Evolutionary conservation across 2,329 filamentous ascomycete species (phyloP).

Genomic region (Alternaria novae-zelandiae): DNA sequence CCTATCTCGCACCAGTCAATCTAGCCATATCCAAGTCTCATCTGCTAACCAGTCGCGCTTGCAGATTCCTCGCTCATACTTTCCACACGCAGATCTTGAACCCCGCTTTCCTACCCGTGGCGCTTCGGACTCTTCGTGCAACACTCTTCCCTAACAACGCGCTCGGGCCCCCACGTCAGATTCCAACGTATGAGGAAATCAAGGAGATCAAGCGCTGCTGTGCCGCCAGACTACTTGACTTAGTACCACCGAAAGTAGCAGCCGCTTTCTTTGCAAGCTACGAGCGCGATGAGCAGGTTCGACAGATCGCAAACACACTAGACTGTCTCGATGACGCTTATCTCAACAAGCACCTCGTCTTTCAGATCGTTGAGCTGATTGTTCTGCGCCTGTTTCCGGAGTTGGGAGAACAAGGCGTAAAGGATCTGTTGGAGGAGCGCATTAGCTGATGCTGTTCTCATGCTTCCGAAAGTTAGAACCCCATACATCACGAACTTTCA

Average conservation of each 20-base stretch:
- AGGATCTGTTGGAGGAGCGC: conserved; percentile 76
- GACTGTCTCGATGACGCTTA: conserved; percentile 81
- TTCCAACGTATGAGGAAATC: conserved; percentile 65
- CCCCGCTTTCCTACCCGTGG: conserved; percentile 52
- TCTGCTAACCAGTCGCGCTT: conserved; percentile 32
- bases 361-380: conserved; percentile 79
- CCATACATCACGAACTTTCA: conserved; percentile 23
- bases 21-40: conserved; percentile 20
- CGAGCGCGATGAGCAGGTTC: conserved; percentile 62
- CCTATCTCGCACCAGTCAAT: conserved; percentile 35
- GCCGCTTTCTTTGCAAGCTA: conserved; percentile 38
- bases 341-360: conserved; percentile 91
- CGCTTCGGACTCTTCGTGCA: conserved; percentile 73
- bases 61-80: conserved; percentile 55
- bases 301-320: conserved; percentile 66
- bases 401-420: conserved; percentile 72
- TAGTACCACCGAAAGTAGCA: conserved; percentile 55
- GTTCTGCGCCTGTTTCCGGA: conserved; percentile 87
- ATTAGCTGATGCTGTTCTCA: conserved; percentile 49
- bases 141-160: conserved; percentile 87
- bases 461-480: conserved; percentile 17
- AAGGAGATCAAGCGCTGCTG: conserved; percentile 70
- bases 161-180: conserved; percentile 68
- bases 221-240: conserved; percentile 63
- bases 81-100: conserved; percentile 52